Evolutionary conservation across 1,284 basidiomycete genomes (phyloP).

Genomic region (Wallemia ichthyophaga): DNA sequence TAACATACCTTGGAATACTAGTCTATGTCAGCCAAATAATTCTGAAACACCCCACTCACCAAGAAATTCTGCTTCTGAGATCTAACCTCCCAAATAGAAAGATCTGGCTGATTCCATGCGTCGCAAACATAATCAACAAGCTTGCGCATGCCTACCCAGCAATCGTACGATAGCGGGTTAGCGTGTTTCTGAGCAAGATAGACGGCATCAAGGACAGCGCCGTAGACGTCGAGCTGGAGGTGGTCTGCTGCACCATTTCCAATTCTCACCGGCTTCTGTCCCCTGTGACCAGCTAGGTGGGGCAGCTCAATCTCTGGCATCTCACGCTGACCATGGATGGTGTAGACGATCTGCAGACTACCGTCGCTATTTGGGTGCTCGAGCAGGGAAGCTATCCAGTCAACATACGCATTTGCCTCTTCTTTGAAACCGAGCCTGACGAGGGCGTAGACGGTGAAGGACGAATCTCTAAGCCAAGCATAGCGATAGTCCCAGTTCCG

Average conservation of each 20-base stretch:
- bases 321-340: conserved; percentile 38
- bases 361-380: conserved; percentile 35
- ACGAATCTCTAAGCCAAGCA: conserved; percentile 46
- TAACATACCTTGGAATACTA: conserved; percentile 53
- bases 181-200: conserved; percentile 57
- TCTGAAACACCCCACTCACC: conserved; percentile 18
- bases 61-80: conserved; percentile 54
- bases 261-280: conserved; percentile 28
- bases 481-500: conserved; percentile 35
- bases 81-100: conserved; percentile 35
- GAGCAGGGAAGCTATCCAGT: conserved; percentile 6
- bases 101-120: conserved; percentile 13
- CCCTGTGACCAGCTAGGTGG: conserved; percentile 66
- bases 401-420: conserved; percentile 29
- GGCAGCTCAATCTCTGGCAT: conserved; percentile 47
- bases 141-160: conserved; percentile 19
- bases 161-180: conserved; percentile 19
- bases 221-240: conserved; percentile 70
- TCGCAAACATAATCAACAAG: conserved; percentile 16
- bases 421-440: conserved; percentile 67
- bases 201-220: conserved; percentile 41
- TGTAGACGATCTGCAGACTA: conserved; percentile 63
- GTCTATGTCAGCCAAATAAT: not conserved
- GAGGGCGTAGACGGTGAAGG: conserved; percentile 69
- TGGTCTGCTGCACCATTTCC: conserved; percentile 74